A percentile compares a stretch with the other conserved stretches of the same genome.
phyloP scores from a whole-genome alignment of 352 stramenopile genomes.

The Globisporangium canariense region DNA sequence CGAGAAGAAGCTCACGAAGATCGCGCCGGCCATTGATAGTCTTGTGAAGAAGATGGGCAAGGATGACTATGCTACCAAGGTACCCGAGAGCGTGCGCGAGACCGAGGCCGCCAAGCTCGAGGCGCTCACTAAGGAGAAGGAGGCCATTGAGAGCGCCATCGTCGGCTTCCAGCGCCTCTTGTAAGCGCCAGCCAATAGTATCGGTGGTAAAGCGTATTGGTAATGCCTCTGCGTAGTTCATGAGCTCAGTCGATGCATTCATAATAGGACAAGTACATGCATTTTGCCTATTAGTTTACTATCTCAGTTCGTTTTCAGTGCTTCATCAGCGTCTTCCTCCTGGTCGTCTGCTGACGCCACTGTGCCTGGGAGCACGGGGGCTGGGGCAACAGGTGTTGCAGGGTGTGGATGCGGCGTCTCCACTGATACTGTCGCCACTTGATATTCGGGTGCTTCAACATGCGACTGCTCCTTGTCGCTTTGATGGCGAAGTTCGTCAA shows the following conservation, averaged over 20 bases:
- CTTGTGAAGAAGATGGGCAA: constrained; percentile 79
- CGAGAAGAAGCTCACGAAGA: constrained; percentile 87
- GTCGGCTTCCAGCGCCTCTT: constrained; percentile 74
- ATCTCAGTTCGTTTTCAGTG: not conserved
- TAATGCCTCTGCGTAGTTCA: too few species aligned
- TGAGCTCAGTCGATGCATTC: not conserved
- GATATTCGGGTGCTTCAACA: not conserved
- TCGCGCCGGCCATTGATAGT: constrained; percentile 65
- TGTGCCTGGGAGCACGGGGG: constrained; percentile 20
- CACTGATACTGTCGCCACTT: not conserved
- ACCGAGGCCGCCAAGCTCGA: constrained; percentile 76
- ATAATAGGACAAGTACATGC: constrained; percentile 1
- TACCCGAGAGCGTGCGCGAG: constrained; percentile 76
- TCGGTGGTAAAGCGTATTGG: too few species aligned
- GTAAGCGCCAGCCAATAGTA: constrained; percentile 23
- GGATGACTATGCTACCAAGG: constrained; percentile 78
- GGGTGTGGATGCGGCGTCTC: not conserved
- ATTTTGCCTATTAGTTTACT: constrained; percentile 7
- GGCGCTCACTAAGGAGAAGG: constrained; percentile 77
- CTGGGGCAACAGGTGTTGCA: not conserved
- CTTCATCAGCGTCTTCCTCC: constrained; percentile 1
- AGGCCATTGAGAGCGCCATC: constrained; percentile 75
- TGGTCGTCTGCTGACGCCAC: constrained; percentile 16
- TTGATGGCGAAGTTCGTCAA: not conserved
- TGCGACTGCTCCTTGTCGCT: not conserved